Percentiles rank a stretch among this genome's conserved stretches.
These are phyloP conservation scores for Rhizopogon roseolus DNA, from an alignment of 768 basidiomycete species.

Conservation along the genomic window DNA sequence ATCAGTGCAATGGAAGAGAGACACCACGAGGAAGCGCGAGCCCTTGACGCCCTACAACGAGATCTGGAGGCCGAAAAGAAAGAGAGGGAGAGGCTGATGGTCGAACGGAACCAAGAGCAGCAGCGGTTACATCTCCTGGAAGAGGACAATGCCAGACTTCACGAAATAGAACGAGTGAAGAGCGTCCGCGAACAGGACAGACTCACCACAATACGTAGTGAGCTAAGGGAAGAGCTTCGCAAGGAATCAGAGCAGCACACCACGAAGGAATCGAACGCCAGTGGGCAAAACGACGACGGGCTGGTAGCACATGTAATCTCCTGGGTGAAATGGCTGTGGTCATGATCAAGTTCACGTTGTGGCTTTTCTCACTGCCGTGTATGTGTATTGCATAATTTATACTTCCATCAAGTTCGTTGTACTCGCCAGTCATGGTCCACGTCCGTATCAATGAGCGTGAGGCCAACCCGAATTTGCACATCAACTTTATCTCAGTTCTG, in stretches of 20 bases:
- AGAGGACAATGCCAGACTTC: neutral
- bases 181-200: neutral
- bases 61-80: neutral
- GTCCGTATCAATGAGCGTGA: slow-evolving; percentile 64
- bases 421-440: slow-evolving; percentile 55
- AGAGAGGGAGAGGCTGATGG: neutral
- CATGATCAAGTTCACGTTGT: neutral
- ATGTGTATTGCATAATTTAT: neutral
- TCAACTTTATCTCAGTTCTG: slow-evolving; percentile 73
- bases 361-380: too few species aligned
- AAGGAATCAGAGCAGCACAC: neutral
- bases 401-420: neutral
- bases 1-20: slow-evolving; percentile 1
- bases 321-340: neutral
- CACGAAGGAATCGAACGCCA: neutral
- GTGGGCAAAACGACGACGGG: neutral
- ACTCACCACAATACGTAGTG: neutral
- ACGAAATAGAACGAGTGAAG: neutral
- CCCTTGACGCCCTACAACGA: neutral
- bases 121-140: neutral
- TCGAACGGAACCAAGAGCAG: slow-evolving; percentile 1
- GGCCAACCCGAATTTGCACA: slow-evolving; percentile 66
- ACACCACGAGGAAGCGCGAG: neutral
- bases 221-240: neutral
- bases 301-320: neutral